Base-by-base conservation (phyloP, 768 basidiomycete genomes). In the Boletellus sp. region DNA sequence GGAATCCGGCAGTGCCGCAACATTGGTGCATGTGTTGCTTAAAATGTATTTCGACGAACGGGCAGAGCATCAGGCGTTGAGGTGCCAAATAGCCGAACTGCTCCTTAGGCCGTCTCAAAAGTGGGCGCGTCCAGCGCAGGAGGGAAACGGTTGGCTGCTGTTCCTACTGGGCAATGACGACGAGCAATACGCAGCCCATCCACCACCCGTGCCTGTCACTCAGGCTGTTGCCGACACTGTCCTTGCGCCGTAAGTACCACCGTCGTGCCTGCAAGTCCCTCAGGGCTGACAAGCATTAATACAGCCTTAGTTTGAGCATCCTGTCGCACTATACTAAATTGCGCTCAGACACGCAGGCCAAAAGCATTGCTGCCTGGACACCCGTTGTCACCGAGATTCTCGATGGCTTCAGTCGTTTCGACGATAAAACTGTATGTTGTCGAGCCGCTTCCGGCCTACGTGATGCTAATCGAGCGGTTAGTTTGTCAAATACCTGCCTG, bases 361-460 rank as follows among this genome's bases (percentile, higher is more conserved):
- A 97, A 71, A 98, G 96, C 65, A 94, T 99, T 51, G 69, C 84
- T 13, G 95, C 96, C 1, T 99, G 96, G 96, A 95, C 92, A 19
- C 96, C 96, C n/a, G 96, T 99, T 26, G 87, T 97, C n/a, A 86
- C 85, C 10, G 94, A 97, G 65, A 90, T 96, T 42, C 63, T 99
- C 9, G 84, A 90, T 50, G 96, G 96, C 7, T 93, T 92, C 64
- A 84, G 84, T 65, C 79, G 79, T 19, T 90, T 97, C 56, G 94
- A 97, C 61, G 86, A 92, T 57, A 92, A 87, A 63, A 85, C 89
- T 33, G 95, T 97, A 62, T 71, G 94, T 72, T 6, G 33, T 15
- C 16, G n/a, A 32, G 11, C 17, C 19, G 5, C n/a, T 42, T 38
- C 17, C 5, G 17, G 43, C 40, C 26, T 33, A 26, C 19, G 49